Evolutionary conservation across 1,284 basidiomycete genomes (phyloP).

Genomic region (Cutaneotrichosporon cutaneum): DNA sequence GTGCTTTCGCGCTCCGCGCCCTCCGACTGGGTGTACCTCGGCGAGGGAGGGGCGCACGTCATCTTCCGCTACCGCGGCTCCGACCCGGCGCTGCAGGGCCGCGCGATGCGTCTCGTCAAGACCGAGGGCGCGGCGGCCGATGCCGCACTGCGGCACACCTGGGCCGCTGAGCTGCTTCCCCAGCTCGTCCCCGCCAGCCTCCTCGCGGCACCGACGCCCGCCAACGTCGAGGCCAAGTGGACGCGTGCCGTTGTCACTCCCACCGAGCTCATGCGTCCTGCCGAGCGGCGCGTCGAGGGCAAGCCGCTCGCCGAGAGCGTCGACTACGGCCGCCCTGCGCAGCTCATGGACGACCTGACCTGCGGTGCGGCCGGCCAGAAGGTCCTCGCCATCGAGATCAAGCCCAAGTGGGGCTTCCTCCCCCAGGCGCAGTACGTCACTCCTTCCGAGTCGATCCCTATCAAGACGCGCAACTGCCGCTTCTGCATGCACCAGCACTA

Average conservation of each 20-base stretch:
- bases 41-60: constrained; percentile 84
- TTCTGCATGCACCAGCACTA: constrained; percentile 82
- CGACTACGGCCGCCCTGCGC: constrained; percentile 65
- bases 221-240: constrained; percentile 64
- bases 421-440: constrained; percentile 61
- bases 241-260: constrained; percentile 58
- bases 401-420: constrained; percentile 95
- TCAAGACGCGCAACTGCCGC: constrained; percentile 73
- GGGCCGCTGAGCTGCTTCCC: constrained; percentile 38
- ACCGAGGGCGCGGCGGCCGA: constrained; percentile 6
- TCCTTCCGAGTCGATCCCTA: constrained; percentile 59
- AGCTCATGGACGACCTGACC: constrained; percentile 58
- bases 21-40: constrained; percentile 73
- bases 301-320: constrained; percentile 49
- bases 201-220: constrained; percentile 61
- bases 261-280: constrained; percentile 60
- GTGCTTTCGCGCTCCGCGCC: constrained; percentile 39
- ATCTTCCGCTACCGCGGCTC: constrained; percentile 76
- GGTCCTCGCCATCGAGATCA: constrained; percentile 74
- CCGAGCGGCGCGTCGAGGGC: constrained; percentile 59
- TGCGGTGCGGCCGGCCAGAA: constrained; percentile 17
- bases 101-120: constrained; percentile 60
- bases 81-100: constrained; percentile 59
- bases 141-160: constrained; percentile 21
- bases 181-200: constrained; percentile 60